These are phyloP conservation scores for Musa troglodytarum DNA, from an alignment of 176 grass and related monocot genomes.

Conservation along the genomic window DNA sequence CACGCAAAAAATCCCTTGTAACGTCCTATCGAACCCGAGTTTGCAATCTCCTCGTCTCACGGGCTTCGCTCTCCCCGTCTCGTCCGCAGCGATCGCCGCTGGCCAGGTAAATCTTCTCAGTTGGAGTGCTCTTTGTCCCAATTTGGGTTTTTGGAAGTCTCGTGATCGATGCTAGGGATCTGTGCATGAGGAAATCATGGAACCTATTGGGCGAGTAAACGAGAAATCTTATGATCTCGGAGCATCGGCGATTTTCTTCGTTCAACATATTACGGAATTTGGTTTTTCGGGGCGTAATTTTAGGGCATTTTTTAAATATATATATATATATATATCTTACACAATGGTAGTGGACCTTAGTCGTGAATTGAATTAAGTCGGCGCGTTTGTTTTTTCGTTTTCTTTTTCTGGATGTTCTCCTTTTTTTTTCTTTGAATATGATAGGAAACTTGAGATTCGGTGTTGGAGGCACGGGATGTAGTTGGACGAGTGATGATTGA, in stretches of 20 bases:
- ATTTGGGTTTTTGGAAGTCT: neutral
- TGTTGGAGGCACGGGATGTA: neutral
- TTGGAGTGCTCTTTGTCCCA: neutral
- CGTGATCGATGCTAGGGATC: neutral
- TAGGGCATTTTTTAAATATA: neutral
- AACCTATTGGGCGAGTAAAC: neutral
- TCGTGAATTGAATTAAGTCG: neutral
- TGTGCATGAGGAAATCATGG: neutral
- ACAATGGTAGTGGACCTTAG: neutral
- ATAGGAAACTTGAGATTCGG: no score
- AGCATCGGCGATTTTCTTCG: no score
- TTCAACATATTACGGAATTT: neutral
- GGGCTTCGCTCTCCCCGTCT: neutral
- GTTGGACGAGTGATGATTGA: neutral
- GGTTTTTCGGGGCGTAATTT: neutral
- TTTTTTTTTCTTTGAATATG: neutral
- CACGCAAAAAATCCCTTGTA: neutral
- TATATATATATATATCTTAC: neutral
- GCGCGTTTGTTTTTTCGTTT: neutral
- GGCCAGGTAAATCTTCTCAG: neutral
- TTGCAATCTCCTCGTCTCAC: neutral
- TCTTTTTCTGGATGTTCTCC: neutral
- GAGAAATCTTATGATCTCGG: neutral
- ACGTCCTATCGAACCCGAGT: neutral
- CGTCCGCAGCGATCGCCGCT: neutral